These are phyloP conservation scores for Chytriomyces sp. DNA, from an alignment of 192 early-diverging fungal genomes.

Conservation along the genomic window DNA sequence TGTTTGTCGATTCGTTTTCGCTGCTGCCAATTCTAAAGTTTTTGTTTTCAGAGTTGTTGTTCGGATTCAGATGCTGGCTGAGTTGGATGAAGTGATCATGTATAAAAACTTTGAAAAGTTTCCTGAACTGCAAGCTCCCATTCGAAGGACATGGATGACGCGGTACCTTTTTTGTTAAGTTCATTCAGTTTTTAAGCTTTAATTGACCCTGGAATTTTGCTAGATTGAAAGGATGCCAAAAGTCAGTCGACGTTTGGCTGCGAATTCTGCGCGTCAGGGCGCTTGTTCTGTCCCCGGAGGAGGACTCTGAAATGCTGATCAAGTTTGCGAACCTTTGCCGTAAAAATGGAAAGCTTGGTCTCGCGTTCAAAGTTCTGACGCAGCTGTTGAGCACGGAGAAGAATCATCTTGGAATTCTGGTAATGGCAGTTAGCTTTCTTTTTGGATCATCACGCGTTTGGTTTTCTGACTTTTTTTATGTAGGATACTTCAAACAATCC, in stretches of 20 bases:
- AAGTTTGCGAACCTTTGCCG: slow-evolving; percentile 95
- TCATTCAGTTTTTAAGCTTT: background rate
- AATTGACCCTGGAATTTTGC: background rate
- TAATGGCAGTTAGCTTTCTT: slow-evolving; percentile 3
- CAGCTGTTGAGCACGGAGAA: slow-evolving; percentile 69
- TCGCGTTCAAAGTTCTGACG: slow-evolving; percentile 80
- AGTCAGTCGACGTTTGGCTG: slow-evolving; percentile 97
- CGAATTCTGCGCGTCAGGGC: slow-evolving; percentile 83
- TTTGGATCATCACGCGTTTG: background rate
- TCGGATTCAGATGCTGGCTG: slow-evolving; percentile 95
- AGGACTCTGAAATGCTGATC: slow-evolving; percentile 95
- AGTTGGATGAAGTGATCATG: slow-evolving; percentile 93
- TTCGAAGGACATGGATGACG: slow-evolving; percentile 87
- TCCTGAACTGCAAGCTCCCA: slow-evolving; percentile 71
- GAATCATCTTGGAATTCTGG: slow-evolving; percentile 53
- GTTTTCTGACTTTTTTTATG: slow-evolving; percentile 5
- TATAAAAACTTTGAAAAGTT: slow-evolving; percentile 87
- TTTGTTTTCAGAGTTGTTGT: slow-evolving; percentile 67
- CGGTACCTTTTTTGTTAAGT: slow-evolving; percentile 21
- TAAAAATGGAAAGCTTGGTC: slow-evolving; percentile 79
- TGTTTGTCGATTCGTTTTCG: background rate
- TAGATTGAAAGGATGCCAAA: slow-evolving; percentile 84
- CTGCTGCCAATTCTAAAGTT: background rate
- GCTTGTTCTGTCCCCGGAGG: slow-evolving; percentile 85
- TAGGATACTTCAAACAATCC: slow-evolving; percentile 54